These are phyloP conservation scores for Rhododendron mucronatum DNA, from an alignment of 148 eudicot species.

Conservation along the genomic window DNA sequence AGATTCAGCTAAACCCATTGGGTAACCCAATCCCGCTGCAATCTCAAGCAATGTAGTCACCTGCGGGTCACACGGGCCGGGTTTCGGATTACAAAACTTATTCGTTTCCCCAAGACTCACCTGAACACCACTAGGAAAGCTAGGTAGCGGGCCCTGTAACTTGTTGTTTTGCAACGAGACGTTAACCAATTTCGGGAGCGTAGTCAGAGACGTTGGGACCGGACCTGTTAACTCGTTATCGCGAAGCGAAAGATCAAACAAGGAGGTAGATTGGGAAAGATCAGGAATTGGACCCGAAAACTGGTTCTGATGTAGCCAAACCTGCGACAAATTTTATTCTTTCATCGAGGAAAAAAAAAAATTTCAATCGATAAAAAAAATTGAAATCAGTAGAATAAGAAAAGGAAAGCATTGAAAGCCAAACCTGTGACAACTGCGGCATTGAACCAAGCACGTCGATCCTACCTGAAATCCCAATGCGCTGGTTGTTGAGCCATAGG, in stretches of 20 bases:
- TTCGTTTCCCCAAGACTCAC: constrained; percentile 31
- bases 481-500: constrained; percentile 54
- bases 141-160: constrained; percentile 56
- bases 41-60: constrained; percentile 44
- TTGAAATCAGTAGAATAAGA: not conserved
- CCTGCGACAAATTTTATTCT: constrained; percentile 16
- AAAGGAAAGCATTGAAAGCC: constrained; percentile 28
- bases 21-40: constrained; percentile 49
- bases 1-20: constrained; percentile 41
- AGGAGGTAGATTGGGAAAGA: constrained; percentile 27
- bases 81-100: constrained; percentile 36
- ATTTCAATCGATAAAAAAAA: not conserved
- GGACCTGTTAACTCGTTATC: constrained; percentile 54
- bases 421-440: constrained; percentile 36
- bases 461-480: constrained; percentile 28
- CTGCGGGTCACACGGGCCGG: constrained; percentile 65
- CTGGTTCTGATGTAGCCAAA: constrained; percentile 48
- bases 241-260: constrained; percentile 54
- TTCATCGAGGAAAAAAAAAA: not conserved
- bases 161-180: constrained; percentile 54
- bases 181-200: constrained; percentile 35
- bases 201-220: constrained; percentile 40
- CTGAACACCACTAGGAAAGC: constrained; percentile 22
- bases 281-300: constrained; percentile 65
- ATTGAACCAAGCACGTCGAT: constrained; percentile 33